Conservation (phyloP, 345 rosid species). For the Euphorbia peplus region DNA sequence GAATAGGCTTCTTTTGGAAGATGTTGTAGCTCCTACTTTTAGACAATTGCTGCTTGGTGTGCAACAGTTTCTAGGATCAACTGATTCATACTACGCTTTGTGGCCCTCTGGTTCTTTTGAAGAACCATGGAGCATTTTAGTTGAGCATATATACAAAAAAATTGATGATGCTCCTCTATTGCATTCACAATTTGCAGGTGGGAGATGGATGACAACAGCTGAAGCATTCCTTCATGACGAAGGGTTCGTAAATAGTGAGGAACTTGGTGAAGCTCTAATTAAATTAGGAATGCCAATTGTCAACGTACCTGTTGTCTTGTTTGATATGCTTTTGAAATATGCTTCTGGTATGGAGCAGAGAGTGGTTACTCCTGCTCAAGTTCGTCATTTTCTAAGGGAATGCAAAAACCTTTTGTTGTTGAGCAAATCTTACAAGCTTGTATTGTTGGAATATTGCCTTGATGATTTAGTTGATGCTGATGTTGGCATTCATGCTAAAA, state of each 20-base stretch:
- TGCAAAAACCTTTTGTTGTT: conserved; percentile 46
- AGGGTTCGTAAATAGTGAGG: conserved; percentile 62
- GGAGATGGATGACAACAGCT: conserved; percentile 76
- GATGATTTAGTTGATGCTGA: conserved; percentile 84
- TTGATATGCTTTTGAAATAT: conserved; percentile 66
- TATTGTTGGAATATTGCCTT: conserved; percentile 84
- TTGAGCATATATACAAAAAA: conserved; percentile 69
- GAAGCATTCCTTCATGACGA: conserved; percentile 85
- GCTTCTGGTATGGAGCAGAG: conserved; percentile 56
- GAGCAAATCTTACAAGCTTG: conserved; percentile 60
- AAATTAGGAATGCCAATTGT: conserved; percentile 83
- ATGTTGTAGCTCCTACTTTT: conserved; percentile 77
- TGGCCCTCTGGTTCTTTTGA: conserved; percentile 87
- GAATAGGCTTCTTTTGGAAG: conserved; percentile 94
- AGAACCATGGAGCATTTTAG: conserved; percentile 91
- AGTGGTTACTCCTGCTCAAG: conserved; percentile 82
- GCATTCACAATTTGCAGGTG: conserved; percentile 66
- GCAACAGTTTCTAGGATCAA: conserved; percentile 60
- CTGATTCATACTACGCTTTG: conserved; percentile 59
- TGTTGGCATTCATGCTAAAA: conserved; percentile 50
- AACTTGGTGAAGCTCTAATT: conserved; percentile 69
- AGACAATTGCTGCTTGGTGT: conserved; percentile 58
- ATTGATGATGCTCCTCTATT: conserved; percentile 55
- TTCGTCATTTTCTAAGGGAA: conserved; percentile 63
- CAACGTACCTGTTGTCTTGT: conserved; percentile 61